These are phyloP conservation scores for Neurospora sp. DNA, from an alignment of 2,329 filamentous ascomycete species.

Conservation along the genomic window DNA sequence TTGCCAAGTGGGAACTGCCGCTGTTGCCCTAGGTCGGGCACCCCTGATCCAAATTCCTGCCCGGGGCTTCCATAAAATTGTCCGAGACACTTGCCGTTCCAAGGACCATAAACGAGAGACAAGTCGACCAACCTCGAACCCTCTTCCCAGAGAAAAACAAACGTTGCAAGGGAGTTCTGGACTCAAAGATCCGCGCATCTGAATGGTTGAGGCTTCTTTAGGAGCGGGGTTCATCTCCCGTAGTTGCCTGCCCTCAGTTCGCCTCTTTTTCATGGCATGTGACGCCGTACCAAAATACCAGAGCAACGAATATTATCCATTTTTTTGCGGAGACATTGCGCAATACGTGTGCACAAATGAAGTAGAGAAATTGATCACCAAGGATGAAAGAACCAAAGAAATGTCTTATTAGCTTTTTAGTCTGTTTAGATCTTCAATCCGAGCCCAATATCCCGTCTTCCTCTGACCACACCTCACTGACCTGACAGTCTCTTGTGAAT, in stretches of 20 bases:
- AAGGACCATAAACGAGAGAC: background rate
- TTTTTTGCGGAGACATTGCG: background rate
- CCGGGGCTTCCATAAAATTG: background rate
- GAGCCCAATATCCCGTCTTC: background rate
- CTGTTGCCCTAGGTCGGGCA: background rate
- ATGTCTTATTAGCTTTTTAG: background rate
- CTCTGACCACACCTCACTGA: background rate
- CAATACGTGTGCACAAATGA: background rate
- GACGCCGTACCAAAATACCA: background rate
- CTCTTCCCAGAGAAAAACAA: background rate
- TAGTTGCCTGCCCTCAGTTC: background rate
- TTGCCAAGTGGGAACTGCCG: background rate
- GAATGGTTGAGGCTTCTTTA: background rate
- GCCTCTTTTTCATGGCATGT: background rate
- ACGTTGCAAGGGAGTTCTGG: background rate
- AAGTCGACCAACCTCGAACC: background rate
- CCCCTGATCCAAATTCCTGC: background rate
- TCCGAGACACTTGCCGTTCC: background rate
- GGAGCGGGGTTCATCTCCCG: background rate
- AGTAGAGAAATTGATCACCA: background rate
- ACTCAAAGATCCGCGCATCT: background rate
- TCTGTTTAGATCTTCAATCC: background rate
- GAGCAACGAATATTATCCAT: background rate
- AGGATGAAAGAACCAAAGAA: background rate
- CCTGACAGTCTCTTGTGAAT: background rate